These are phyloP conservation scores for Ophiocordyceps unilateralis DNA, from an alignment of 2,329 filamentous ascomycete genomes.

Conservation along the genomic window DNA sequence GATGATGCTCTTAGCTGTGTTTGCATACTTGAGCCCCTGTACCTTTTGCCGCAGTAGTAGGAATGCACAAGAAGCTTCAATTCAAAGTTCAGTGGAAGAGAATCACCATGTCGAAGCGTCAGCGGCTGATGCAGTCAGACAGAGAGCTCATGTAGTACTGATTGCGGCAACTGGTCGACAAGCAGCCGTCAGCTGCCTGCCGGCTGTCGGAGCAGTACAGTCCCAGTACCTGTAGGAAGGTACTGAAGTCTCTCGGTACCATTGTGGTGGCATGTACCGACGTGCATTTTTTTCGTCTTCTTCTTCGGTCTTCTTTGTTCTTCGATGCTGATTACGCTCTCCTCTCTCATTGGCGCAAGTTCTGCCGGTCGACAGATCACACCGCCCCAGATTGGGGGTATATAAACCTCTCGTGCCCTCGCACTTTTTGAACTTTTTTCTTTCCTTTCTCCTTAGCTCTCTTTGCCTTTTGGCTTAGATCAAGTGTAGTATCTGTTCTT, in stretches of 20 bases:
- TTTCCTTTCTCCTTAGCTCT: conserved; percentile 23
- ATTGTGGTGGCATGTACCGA: background rate
- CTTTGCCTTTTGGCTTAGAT: conserved; percentile 57
- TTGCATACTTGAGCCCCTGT: background rate
- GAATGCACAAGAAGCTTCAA: too few species aligned
- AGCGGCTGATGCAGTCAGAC: too few species aligned
- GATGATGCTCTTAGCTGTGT: background rate
- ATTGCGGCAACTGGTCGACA: too few species aligned
- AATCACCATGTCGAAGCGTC: too few species aligned
- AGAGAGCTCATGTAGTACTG: too few species aligned
- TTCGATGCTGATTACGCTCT: too few species aligned
- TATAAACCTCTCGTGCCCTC: conserved; percentile 8
- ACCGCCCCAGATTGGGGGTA: conserved; percentile 4
- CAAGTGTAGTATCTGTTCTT: conserved; percentile 96
- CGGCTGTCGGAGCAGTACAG: too few species aligned
- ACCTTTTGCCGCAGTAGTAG: background rate
- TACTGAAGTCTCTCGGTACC: too few species aligned
- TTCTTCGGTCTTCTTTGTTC: background rate
- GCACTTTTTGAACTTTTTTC: conserved; percentile 5
- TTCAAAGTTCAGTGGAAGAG: too few species aligned
- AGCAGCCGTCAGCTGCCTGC: too few species aligned
- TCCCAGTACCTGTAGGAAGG: too few species aligned
- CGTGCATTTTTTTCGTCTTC: background rate
- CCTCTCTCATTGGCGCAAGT: too few species aligned
- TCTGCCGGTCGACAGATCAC: background rate